Conservation (phyloP, 306 rosid genomes). For the Quercus glauca region DNA sequence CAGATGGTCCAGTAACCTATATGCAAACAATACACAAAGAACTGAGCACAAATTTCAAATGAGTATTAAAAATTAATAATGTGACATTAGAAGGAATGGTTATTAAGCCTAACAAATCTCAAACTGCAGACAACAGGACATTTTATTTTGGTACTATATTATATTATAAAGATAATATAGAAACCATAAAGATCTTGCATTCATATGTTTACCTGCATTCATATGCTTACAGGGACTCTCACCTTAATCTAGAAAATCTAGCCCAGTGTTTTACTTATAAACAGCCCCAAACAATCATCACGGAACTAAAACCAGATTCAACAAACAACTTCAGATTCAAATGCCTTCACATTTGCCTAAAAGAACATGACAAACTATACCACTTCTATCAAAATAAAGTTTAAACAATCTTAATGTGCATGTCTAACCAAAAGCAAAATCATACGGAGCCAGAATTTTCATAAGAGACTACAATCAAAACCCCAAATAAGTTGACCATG, state of each 20-base stretch:
- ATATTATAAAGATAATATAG: not conserved
- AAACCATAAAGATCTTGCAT: not conserved
- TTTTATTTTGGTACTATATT: not conserved
- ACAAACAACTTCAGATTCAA: not conserved
- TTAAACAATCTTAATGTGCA: not conserved
- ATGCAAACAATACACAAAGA: not conserved
- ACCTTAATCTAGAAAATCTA: not conserved
- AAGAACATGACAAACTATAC: not conserved
- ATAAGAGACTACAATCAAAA: not conserved
- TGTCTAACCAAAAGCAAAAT: not conserved
- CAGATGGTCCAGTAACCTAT: constrained; percentile 94
- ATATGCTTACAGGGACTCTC: not conserved
- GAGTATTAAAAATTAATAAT: no score
- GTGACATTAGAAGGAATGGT: no score
- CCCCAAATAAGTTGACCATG: not conserved
- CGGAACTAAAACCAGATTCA: not conserved
- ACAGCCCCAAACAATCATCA: not conserved
- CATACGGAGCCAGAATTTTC: not conserved
- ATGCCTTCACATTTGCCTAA: not conserved
- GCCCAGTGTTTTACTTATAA: not conserved
- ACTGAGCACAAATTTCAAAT: no score
- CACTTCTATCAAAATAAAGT: not conserved
- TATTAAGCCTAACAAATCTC: not conserved
- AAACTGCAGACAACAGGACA: not conserved
- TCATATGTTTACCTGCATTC: not conserved